phyloP scores from a whole-genome alignment of 108 stramenopile species.

The Conticribra guillardii region DNA sequence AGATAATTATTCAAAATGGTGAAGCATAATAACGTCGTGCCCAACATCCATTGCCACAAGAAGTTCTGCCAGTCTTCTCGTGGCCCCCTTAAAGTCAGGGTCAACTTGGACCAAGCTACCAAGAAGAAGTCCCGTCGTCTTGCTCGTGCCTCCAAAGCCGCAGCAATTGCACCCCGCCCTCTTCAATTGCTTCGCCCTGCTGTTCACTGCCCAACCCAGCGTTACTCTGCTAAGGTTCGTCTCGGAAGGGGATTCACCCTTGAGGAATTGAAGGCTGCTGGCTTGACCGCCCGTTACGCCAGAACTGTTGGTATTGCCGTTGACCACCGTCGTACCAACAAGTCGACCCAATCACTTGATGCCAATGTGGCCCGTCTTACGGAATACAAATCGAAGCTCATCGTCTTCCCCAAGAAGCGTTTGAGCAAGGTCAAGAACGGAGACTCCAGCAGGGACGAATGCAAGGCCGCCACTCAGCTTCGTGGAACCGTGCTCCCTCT shows the following conservation, averaged over 20 bases:
- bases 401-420: constrained; percentile 87
- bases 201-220: constrained; percentile 96
- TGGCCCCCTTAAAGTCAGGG: constrained; percentile 92
- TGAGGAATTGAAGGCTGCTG: constrained; percentile 96
- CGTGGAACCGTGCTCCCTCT: constrained; percentile 83
- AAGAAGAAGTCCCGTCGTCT: constrained; percentile 97
- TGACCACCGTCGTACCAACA: constrained; percentile 94
- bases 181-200: constrained; percentile 91
- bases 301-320: constrained; percentile 96
- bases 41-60: constrained; percentile 99
- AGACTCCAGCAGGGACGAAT: constrained; percentile 66
- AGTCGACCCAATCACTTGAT: constrained; percentile 78
- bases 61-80: constrained; percentile 87
- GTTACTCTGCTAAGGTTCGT: constrained; percentile 94
- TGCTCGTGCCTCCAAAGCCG: constrained; percentile 94
- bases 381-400: constrained; percentile 94
- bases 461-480: constrained; percentile 73
- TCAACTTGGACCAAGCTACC: constrained; percentile 95
- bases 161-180: constrained; percentile 95
- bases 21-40: constrained; percentile 99
- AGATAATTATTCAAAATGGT: too few relatives aligned
- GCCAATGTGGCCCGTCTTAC: constrained; percentile 94
- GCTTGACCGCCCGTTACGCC: constrained; percentile 85
- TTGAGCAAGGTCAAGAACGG: constrained; percentile 84
- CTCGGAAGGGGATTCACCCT: constrained; percentile 97